Conservation (phyloP, 352 stramenopile genomes). For the Phytopythium vexans region DNA sequence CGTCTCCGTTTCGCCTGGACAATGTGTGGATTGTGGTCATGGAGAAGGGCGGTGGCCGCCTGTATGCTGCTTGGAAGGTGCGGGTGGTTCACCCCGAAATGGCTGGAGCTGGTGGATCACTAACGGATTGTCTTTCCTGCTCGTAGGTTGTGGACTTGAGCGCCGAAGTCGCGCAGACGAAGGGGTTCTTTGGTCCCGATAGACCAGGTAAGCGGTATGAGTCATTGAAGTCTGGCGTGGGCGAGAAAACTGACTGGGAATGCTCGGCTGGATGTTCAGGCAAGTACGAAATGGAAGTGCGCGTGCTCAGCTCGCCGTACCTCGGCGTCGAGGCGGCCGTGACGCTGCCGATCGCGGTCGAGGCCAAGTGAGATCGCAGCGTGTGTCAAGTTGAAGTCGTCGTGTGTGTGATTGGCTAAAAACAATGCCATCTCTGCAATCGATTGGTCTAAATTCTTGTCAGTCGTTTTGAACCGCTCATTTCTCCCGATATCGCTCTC, state of each 20-base stretch:
- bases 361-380: constrained; percentile 8
- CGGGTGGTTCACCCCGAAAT: background rate
- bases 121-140: background rate
- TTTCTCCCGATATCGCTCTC: no score
- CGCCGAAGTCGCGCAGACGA: constrained; percentile 40
- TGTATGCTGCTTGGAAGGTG: constrained; percentile 74
- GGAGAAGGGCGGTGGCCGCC: constrained; percentile 49
- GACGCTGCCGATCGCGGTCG: constrained; percentile 37
- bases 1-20: constrained; percentile 69
- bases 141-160: constrained; percentile 51
- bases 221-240: background rate
- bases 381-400: background rate
- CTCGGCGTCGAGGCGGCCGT: constrained; percentile 49
- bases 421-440: no score
- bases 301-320: constrained; percentile 62
- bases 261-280: constrained; percentile 13
- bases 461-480: no score
- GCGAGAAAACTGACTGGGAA: background rate
- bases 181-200: constrained; percentile 64
- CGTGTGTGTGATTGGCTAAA: no score
- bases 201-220: constrained; percentile 32
- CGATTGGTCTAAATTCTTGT: no score
- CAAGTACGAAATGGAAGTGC: constrained; percentile 76
- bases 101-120: background rate
- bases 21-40: constrained; percentile 69